Conservation (phyloP, 305 asterid species). For the Rubia peregrina region DNA sequence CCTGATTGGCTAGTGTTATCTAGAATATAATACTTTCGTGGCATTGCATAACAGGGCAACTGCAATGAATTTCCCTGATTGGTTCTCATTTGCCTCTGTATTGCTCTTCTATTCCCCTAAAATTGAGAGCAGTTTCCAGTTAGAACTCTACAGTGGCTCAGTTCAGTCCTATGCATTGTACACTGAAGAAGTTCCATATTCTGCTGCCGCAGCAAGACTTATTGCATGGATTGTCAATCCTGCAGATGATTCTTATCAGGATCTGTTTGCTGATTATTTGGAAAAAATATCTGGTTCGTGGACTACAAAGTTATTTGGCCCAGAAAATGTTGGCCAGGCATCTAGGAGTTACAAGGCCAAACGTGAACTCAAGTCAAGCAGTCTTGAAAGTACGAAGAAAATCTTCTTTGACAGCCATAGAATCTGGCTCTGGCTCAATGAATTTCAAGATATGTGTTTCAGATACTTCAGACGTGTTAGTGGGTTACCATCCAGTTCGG, state of each 20-base stretch:
- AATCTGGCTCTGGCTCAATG: conserved; percentile 49
- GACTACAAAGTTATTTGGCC: conserved; percentile 29
- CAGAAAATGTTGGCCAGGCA: conserved; percentile 25
- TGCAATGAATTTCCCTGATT: conserved; percentile 64
- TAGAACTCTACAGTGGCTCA: conserved; percentile 18
- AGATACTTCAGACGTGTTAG: conserved; percentile 21
- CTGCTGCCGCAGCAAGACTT: conserved; percentile 48
- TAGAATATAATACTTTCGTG: conserved; percentile 16
- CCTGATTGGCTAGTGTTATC: conserved; percentile 20
- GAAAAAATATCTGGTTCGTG: conserved; percentile 36
- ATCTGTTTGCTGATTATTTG: conserved; percentile 36
- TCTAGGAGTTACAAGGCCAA: conserved; percentile 25
- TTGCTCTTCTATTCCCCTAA: conserved; percentile 39
- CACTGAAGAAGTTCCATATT: conserved; percentile 29
- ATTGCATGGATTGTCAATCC: conserved; percentile 76
- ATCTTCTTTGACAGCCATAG: conserved; percentile 25
- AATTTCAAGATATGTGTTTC: conserved; percentile 34
- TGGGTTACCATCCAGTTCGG: conserved; percentile 23
- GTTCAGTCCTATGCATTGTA: conserved; percentile 21
- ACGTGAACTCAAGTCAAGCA: conserved; percentile 21
- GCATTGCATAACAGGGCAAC: conserved; percentile 44
- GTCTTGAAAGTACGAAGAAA: conserved; percentile 17
- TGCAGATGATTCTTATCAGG: conserved; percentile 32
- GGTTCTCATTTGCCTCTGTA: conserved; percentile 65
- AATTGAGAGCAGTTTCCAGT: conserved; percentile 22